Percentiles rank a stretch among this genome's conserved stretches.
phyloP scores from a whole-genome alignment of 768 basidiomycete genomes.

The Phylloporus sp. region DNA sequence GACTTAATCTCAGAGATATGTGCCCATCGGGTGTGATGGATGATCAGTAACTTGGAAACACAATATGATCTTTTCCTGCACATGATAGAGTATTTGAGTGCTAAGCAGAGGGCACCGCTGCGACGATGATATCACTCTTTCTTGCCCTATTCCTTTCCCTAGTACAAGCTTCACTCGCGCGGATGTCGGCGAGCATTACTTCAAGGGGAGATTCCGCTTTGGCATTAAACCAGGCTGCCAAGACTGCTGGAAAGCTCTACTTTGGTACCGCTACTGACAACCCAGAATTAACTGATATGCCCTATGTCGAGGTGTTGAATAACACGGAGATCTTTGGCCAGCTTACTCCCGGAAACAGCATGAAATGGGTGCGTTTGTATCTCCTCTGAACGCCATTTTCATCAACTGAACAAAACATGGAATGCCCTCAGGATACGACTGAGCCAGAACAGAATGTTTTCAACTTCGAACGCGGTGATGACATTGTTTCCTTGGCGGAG shows the following conservation, averaged over 20 bases:
- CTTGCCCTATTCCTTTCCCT: background rate
- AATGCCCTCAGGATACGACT: slow-evolving; percentile 11
- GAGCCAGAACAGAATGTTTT: slow-evolving; percentile 25
- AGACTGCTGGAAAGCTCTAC: slow-evolving; percentile 41
- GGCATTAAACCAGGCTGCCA: slow-evolving; percentile 35
- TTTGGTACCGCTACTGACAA: slow-evolving; percentile 49
- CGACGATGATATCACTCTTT: background rate
- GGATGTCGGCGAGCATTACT: background rate
- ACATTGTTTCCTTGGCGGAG: slow-evolving; percentile 18
- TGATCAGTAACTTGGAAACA: background rate
- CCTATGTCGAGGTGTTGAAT: slow-evolving; percentile 10
- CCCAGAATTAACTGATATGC: slow-evolving; percentile 37
- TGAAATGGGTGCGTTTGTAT: slow-evolving; percentile 19
- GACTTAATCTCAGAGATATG: background rate
- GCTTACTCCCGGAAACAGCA: slow-evolving; percentile 18
- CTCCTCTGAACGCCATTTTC: background rate
- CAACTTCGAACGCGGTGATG: slow-evolving; percentile 19
- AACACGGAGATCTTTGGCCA: slow-evolving; percentile 14
- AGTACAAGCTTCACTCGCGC: background rate
- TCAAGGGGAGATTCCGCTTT: background rate
- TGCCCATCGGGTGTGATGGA: background rate
- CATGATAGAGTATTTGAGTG: background rate
- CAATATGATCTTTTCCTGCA: background rate
- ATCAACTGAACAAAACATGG: background rate
- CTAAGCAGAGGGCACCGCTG: background rate